Percentiles rank a stretch among this genome's conserved stretches.
These are phyloP conservation scores for Aspergillus neoniger DNA, from an alignment of 2,329 filamentous ascomycete genomes.

Conservation along the genomic window DNA sequence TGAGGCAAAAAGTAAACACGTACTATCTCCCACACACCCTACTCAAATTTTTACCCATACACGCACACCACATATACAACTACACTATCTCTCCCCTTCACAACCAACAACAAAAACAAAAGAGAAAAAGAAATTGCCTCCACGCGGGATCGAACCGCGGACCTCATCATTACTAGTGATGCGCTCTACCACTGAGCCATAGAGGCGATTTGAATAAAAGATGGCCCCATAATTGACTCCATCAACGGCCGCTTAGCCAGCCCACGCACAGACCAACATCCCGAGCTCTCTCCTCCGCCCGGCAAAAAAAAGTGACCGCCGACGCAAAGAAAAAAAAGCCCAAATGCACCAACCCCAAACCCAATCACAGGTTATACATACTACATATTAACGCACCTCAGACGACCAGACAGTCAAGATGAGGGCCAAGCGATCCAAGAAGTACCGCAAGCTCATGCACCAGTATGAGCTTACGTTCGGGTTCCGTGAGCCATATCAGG, in stretches of 20 bases:
- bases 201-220: not conserved
- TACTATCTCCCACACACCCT: not conserved
- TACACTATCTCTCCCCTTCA: too few relatives aligned
- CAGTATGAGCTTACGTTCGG: conserved; percentile 84
- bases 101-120: not conserved
- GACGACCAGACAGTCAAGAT: conserved; percentile 49
- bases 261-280: conserved; percentile 32
- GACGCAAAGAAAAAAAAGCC: conserved; percentile 34
- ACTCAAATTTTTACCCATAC: too few relatives aligned
- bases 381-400: conserved; percentile 10
- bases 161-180: not conserved
- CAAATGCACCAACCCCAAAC: conserved; percentile 14
- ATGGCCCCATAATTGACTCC: not conserved
- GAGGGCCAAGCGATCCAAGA: conserved; percentile 69
- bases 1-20: not conserved
- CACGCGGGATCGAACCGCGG: not conserved
- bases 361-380: not conserved
- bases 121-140: not conserved
- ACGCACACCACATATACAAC: not conserved
- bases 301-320: conserved; percentile 33
- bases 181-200: not conserved
- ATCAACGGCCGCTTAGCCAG: not conserved
- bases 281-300: conserved; percentile 32
- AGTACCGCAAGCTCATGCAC: conserved; percentile 90
- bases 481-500: conserved; percentile 93